Base-by-base conservation (phyloP, 164 flowering plant genomes). In the Vitis rupestris region DNA sequence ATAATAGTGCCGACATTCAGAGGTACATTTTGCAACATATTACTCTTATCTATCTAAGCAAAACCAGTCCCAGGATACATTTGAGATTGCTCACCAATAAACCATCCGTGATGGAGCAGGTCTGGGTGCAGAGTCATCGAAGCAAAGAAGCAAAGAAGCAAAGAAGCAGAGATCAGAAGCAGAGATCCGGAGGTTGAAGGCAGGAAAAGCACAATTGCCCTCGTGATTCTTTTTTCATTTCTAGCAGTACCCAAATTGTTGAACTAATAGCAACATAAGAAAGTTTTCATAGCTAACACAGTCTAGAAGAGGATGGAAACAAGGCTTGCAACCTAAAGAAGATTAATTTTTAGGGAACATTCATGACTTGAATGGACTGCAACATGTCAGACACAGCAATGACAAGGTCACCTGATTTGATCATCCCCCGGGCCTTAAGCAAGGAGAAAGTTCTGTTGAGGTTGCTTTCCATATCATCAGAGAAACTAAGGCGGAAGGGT, bases 331-430 rank as follows among this genome's bases (percentile, higher is more conserved):
- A 62, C 65, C 17, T 48, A 17, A 10, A 62, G 15, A 61, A 31
- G 50, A 48, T 44, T 61, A 54, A 15, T 14, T 54, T 66, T 82
- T 60, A 94, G 17, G 98, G 98, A 23, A 94, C 97, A 78, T 87
- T 92, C 94, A 92, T 90, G 14, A 95, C 97, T 83, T 95, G 99
- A 78, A 93, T 83, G 64, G 99, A 95, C 72, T 95, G 99, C 77
- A 93, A 74, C 90, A 90, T 87, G 79, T 95, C 99, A 5, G 99
- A 92, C 37, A 95, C 94, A 2, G 98, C 94, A 61, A 95, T 89
- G 63, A 93, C 91, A 54, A 93, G 93, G 78, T 91, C 97, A 53
- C 99, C 98, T 13, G 97, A 89, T 65, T 85, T 80, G 79, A 95
- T 82, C 94, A 95, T 89, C 13, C 97, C 97, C 73, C 98, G 82